A percentile compares a stretch with the other conserved stretches of the same genome.
Conservation (phyloP, 2,329 filamentous ascomycete genomes). For the Talaromyces sp. region DNA sequence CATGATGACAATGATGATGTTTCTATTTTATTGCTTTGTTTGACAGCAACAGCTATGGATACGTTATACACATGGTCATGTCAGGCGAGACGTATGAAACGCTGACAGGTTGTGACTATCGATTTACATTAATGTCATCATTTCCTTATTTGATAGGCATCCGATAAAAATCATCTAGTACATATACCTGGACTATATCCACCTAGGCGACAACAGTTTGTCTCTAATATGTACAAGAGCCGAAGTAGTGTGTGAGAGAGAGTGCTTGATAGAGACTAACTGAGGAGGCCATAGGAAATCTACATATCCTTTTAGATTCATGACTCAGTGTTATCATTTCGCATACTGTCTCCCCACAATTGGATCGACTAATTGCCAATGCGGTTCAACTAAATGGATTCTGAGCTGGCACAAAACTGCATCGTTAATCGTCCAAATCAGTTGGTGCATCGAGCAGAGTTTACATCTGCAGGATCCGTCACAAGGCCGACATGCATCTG, state of each 20-base stretch:
- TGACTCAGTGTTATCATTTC: not conserved
- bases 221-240: not conserved
- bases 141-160: not conserved
- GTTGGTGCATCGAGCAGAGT: not conserved
- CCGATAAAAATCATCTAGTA: not conserved
- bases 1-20: not conserved
- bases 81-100: not conserved
- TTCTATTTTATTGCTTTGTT: not conserved
- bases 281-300: not conserved
- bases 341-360: not conserved
- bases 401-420: not conserved
- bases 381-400: not conserved
- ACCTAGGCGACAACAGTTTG: not conserved
- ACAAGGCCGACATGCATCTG: constrained; percentile 10
- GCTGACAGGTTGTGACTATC: not conserved
- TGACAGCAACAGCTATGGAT: not conserved
- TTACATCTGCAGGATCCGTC: not conserved
- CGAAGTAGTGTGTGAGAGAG: not conserved
- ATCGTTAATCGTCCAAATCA: not conserved
- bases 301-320: not conserved
- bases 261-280: not conserved
- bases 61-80: not conserved
- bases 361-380: not conserved
- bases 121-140: not conserved
- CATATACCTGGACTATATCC: not conserved